Percentiles rank a stretch among this genome's conserved stretches.
phyloP scores from a whole-genome alignment of 106 monocot genomes.

The Dactylorhiza incarnata region DNA sequence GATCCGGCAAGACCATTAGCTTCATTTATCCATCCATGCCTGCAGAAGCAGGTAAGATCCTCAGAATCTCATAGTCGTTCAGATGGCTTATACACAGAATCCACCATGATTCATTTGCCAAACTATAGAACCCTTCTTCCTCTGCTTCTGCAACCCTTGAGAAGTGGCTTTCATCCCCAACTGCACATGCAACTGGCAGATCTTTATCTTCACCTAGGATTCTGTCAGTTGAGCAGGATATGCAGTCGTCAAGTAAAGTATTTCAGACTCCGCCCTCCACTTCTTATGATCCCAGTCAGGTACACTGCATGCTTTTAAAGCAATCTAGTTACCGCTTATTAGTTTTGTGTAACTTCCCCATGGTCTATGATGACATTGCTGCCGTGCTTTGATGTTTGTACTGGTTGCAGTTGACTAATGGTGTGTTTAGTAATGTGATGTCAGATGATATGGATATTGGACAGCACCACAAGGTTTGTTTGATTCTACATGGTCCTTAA shows the following conservation, averaged over 20 bases:
- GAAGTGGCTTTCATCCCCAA: slow-evolving; percentile 34
- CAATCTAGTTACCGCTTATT: neutral
- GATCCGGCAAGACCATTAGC: slow-evolving; percentile 15
- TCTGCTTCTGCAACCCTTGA: slow-evolving; percentile 27
- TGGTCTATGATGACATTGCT: neutral
- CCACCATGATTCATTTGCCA: neutral
- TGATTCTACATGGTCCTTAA: neutral
- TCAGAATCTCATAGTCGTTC: neutral
- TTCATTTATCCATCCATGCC: slow-evolving; percentile 39
- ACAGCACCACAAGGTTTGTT: slow-evolving; percentile 61
- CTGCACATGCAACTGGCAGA: slow-evolving; percentile 1
- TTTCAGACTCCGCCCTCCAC: slow-evolving; percentile 84
- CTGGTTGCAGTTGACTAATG: slow-evolving; percentile 21
- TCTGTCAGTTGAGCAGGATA: slow-evolving; percentile 12
- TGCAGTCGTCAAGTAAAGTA: slow-evolving; percentile 16
- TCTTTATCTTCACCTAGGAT: slow-evolving; percentile 12
- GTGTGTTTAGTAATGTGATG: slow-evolving; percentile 19
- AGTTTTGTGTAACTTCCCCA: neutral
- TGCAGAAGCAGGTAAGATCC: slow-evolving; percentile 33
- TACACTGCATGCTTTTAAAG: slow-evolving; percentile 6
- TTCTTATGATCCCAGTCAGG: slow-evolving; percentile 44
- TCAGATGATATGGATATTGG: slow-evolving; percentile 20
- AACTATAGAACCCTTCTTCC: slow-evolving; percentile 28
- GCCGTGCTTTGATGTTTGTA: neutral
- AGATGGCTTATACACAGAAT: neutral